phyloP scores from a whole-genome alignment of 1,284 basidiomycete genomes.

The Lignosus rhinocerotis region DNA sequence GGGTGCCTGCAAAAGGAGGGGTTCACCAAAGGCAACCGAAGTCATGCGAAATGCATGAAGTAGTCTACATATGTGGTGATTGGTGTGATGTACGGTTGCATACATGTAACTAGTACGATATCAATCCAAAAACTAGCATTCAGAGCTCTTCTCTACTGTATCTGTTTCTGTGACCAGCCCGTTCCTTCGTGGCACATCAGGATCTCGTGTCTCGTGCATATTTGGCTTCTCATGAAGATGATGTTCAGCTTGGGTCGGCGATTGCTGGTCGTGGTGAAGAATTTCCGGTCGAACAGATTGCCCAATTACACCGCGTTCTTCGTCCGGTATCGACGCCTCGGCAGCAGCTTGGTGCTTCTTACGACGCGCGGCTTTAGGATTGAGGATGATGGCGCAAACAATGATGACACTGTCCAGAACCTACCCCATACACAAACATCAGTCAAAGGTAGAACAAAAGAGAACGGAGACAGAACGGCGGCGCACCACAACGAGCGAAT shows the following conservation, averaged over 20 bases:
- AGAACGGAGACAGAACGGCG: background rate
- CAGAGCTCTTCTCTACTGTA: no score
- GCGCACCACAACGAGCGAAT: conserved; percentile 58
- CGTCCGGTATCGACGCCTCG: no score
- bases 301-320: background rate
- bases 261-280: conserved; percentile 76
- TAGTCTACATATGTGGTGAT: no score
- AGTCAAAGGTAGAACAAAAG: background rate
- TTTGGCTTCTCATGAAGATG: conserved; percentile 49
- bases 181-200: no score
- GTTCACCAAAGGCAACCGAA: no score
- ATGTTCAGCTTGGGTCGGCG: conserved; percentile 79
- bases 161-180: no score
- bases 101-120: no score
- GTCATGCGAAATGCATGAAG: no score
- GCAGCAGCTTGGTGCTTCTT: conserved; percentile 9
- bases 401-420: conserved; percentile 63
- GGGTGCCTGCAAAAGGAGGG: no score
- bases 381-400: conserved; percentile 60
- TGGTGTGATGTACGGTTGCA: no score
- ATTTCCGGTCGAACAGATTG: background rate
- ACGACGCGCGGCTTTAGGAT: conserved; percentile 42
- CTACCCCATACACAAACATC: conserved; percentile 29
- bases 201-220: no score
- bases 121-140: no score